Base-by-base conservation (phyloP, 75 land plant species). In the Pinus tabuliformis region DNA sequence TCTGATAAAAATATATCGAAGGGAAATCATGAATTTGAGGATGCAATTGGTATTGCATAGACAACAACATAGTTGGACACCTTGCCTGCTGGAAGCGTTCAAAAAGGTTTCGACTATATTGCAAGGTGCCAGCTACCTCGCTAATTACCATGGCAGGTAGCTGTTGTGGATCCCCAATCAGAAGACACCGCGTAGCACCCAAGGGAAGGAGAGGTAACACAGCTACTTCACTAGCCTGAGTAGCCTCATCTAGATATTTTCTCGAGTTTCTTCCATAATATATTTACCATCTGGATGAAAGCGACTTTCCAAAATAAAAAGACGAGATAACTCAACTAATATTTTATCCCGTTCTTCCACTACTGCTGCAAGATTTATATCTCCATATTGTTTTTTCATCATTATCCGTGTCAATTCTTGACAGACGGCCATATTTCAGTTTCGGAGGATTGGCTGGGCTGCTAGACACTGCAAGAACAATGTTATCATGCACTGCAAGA, bases 111-210 rank as follows among this genome's bases (percentile, higher is more conserved):
- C 99, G 85, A 63, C 98, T 94, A 77, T 95, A 97, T 49, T 91
- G 77, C 79, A 95, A 82, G 14, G 93, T 94, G 22, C 97, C 95
- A 73, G 99, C 99, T 36, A 93, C 98, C 60, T 97, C 92, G 79
- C 99, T 97, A 52, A 97, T 97, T 20, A 97, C 99, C 56, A 98
- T 97, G 56, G 99, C 99, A 49, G 99, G 99, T 18, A 97, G 90
- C 78, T 97, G 99, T 79, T 97, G 99, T 24, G 99, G 99, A 83
- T 97, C 99, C 54, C 99, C 99, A 72, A 97, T 95, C 33, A 97
- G 88, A 75, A 97, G 98, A 82, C 99, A 97, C 12, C 99, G 84
- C 15, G 98, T 93, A 70, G 99, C 99, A 75, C 99, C 93, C 72
- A 97, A 91, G 59, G 95, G 82, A 63, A 97, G 95, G 24, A 98